A percentile compares a stretch with the other conserved stretches of the same genome.
These are phyloP conservation scores for Alternaria postmessia DNA, from an alignment of 2,329 filamentous ascomycete species.

Conservation along the genomic window DNA sequence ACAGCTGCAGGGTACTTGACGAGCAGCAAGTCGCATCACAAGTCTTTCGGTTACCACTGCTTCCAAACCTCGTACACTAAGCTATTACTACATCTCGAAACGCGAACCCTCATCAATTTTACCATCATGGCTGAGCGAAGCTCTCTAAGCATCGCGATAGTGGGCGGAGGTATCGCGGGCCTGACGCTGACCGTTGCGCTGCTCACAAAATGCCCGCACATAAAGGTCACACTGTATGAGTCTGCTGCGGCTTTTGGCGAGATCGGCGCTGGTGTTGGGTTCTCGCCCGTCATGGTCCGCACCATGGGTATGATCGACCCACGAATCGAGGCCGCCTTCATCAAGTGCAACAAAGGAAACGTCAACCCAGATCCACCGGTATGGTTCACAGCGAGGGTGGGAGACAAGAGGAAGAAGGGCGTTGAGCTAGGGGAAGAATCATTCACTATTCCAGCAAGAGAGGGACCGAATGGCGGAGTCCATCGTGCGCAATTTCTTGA, in stretches of 20 bases:
- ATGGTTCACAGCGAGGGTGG: slow-evolving; percentile 37
- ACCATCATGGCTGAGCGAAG: slow-evolving; percentile 9
- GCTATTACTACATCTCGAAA: neutral
- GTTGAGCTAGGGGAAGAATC: slow-evolving; percentile 26
- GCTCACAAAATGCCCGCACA: slow-evolving; percentile 46
- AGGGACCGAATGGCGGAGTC: slow-evolving; percentile 47
- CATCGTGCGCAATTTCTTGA: slow-evolving; percentile 61
- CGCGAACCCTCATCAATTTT: neutral
- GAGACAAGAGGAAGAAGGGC: slow-evolving; percentile 34
- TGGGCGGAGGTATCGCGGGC: slow-evolving; percentile 68
- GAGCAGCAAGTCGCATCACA: neutral
- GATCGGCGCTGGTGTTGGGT: slow-evolving; percentile 66
- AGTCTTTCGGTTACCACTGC: neutral
- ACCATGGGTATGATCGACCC: slow-evolving; percentile 55
- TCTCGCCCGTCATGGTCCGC: slow-evolving; percentile 44
- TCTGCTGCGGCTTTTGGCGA: slow-evolving; percentile 62
- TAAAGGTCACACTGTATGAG: slow-evolving; percentile 64
- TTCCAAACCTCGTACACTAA: neutral
- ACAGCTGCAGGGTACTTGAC: neutral
- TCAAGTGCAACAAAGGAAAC: slow-evolving; percentile 14
- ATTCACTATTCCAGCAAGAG: slow-evolving; percentile 34
- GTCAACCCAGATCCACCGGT: slow-evolving; percentile 22
- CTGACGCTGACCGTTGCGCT: slow-evolving; percentile 62
- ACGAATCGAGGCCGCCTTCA: slow-evolving; percentile 34
- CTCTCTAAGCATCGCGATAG: slow-evolving; percentile 59